Evolutionary conservation across 768 basidiomycete genomes (phyloP).

Genomic region (Leccinum subtestaceum): DNA sequence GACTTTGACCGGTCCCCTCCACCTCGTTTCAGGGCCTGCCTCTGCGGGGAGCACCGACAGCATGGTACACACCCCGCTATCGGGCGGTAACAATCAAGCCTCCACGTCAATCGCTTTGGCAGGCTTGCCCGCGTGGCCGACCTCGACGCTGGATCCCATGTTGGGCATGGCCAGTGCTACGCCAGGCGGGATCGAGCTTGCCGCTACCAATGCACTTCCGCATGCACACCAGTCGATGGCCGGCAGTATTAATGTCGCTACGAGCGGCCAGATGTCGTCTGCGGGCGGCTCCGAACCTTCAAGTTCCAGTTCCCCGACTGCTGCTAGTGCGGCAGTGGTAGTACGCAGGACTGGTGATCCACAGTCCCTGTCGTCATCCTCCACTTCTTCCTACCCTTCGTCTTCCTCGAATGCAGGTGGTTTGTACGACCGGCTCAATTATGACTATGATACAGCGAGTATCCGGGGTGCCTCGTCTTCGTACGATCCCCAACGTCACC

Average conservation of each 20-base stretch:
- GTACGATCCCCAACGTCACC: constrained; percentile 23
- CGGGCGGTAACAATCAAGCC: constrained; percentile 8
- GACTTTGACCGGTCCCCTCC: constrained; percentile 23
- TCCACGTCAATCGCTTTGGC: constrained; percentile 25
- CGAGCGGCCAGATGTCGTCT: constrained; percentile 22
- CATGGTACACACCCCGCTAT: constrained; percentile 19
- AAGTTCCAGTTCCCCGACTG: constrained; percentile 7
- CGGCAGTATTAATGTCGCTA: constrained; percentile 5
- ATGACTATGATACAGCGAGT: constrained; percentile 18
- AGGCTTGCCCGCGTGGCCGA: constrained; percentile 34
- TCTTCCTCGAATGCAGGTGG: constrained; percentile 16
- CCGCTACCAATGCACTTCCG: constrained; percentile 11
- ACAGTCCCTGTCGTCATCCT: constrained; percentile 15
- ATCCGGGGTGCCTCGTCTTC: constrained; percentile 16
- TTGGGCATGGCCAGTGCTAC: constrained; percentile 31
- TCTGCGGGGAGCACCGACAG: constrained; percentile 16
- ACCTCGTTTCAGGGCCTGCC: constrained; percentile 18
- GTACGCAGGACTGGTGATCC: constrained; percentile 13
- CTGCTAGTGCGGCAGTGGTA: background rate
- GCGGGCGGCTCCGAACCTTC: constrained; percentile 12
- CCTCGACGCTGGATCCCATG: constrained; percentile 32
- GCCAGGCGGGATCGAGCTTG: constrained; percentile 32
- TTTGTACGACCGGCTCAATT: constrained; percentile 23
- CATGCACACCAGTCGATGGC: constrained; percentile 15
- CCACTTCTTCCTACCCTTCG: constrained; percentile 17